Conservation (phyloP, 805 yeast species). For the Ogataea populi-albae region DNA sequence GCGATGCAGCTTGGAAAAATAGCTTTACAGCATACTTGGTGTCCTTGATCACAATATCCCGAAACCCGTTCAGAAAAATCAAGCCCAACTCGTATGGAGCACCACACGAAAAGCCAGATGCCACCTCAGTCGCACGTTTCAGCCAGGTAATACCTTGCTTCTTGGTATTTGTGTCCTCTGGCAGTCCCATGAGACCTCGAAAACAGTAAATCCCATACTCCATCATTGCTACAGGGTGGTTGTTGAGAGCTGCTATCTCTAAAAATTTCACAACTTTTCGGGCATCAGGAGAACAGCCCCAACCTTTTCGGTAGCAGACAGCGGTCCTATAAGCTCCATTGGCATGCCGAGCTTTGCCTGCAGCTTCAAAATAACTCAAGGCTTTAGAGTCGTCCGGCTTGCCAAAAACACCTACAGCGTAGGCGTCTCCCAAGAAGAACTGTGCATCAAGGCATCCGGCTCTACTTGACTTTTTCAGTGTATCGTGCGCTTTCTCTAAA, state of each 20-base stretch:
- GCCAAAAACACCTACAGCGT: slow-evolving; percentile 79
- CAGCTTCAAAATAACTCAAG: slow-evolving; percentile 71
- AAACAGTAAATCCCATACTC: slow-evolving; percentile 86
- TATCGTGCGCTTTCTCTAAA: slow-evolving; percentile 66
- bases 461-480: slow-evolving; percentile 58
- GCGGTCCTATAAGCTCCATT: slow-evolving; percentile 92
- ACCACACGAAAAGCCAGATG: slow-evolving; percentile 81
- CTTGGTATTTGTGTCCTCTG: slow-evolving; percentile 63
- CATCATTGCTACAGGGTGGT: slow-evolving; percentile 97
- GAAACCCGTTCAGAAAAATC: slow-evolving; percentile 78
- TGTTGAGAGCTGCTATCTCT: slow-evolving; percentile 82
- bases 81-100: slow-evolving; percentile 92
- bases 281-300: slow-evolving; percentile 88
- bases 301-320: slow-evolving; percentile 87
- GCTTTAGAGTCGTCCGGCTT: slow-evolving; percentile 78
- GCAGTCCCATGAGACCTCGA: slow-evolving; percentile 79
- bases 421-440: slow-evolving; percentile 86
- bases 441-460: slow-evolving; percentile 89
- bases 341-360: slow-evolving; percentile 91
- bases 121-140: slow-evolving; percentile 78
- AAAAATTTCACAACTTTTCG: slow-evolving; percentile 80
- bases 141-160: slow-evolving; percentile 92
- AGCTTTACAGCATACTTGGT: slow-evolving; percentile 79
- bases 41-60: slow-evolving; percentile 85
- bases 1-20: slow-evolving; percentile 82